Conservation (phyloP, 164 flowering plant species). For the Brasenia schreberi region DNA sequence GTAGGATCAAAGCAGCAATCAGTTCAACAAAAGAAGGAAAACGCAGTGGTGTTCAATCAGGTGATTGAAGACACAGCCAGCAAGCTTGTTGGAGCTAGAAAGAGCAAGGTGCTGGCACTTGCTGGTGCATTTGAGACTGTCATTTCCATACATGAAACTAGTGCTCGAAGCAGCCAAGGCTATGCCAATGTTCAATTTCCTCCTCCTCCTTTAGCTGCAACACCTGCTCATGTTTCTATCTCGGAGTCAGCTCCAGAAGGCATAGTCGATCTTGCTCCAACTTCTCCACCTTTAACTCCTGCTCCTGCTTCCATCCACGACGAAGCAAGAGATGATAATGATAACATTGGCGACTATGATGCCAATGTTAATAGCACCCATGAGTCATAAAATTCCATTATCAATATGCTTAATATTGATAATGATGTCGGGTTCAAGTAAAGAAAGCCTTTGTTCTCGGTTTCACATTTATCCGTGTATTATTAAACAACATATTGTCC, state of each 20-base stretch:
- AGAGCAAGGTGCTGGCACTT: slow-evolving; percentile 19
- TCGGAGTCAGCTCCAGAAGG: background rate
- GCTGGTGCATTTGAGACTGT: slow-evolving; percentile 17
- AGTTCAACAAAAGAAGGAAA: slow-evolving; percentile 3
- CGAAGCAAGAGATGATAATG: too few species aligned
- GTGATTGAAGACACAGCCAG: slow-evolving; percentile 18
- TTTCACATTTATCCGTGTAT: too few species aligned
- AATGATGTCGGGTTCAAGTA: too few species aligned
- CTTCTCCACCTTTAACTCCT: background rate
- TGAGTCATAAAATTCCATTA: too few species aligned
- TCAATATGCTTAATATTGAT: too few species aligned
- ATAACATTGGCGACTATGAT: too few species aligned
- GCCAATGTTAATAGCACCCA: too few species aligned
- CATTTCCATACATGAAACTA: slow-evolving; percentile 4
- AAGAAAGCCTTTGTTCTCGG: too few species aligned
- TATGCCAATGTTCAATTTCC: background rate
- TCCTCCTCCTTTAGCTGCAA: background rate
- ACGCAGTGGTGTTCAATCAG: slow-evolving; percentile 10
- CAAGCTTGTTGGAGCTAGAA: slow-evolving; percentile 14
- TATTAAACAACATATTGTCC: too few species aligned
- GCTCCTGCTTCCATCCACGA: background rate
- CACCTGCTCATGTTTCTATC: background rate
- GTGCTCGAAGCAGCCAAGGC: background rate
- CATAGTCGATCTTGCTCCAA: too few species aligned
- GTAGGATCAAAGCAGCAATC: background rate